These are phyloP conservation scores for Stenocarpella maydis DNA, from an alignment of 2,329 filamentous ascomycete genomes.

Conservation along the genomic window DNA sequence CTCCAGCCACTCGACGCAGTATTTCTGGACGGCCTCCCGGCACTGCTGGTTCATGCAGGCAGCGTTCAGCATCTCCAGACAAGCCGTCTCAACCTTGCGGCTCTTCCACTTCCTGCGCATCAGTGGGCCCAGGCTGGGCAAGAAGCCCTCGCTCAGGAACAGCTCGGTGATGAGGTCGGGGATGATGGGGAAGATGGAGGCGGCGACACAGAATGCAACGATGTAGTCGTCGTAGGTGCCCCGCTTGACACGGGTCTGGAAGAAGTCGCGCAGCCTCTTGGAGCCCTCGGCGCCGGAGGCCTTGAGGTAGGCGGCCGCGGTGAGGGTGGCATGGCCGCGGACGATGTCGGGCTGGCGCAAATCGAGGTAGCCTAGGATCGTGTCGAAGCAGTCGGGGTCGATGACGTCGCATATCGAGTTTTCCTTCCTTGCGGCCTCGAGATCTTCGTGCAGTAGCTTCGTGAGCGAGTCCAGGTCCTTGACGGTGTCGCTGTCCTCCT, in stretches of 20 bases:
- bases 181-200: slow-evolving; percentile 85
- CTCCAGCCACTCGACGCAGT: slow-evolving; percentile 88
- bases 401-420: slow-evolving; percentile 67
- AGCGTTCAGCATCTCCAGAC: slow-evolving; percentile 88
- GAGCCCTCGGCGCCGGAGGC: slow-evolving; percentile 76
- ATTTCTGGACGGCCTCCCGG: slow-evolving; percentile 82
- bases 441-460: slow-evolving; percentile 66
- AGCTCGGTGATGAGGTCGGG: slow-evolving; percentile 77
- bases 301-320: slow-evolving; percentile 84
- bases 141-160: slow-evolving; percentile 89
- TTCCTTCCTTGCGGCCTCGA: slow-evolving; percentile 52
- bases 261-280: slow-evolving; percentile 75
- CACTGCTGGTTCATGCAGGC: slow-evolving; percentile 87
- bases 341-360: slow-evolving; percentile 78
- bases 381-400: slow-evolving; percentile 80
- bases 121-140: slow-evolving; percentile 77
- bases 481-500: slow-evolving; percentile 79
- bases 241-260: slow-evolving; percentile 74
- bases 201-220: slow-evolving; percentile 90
- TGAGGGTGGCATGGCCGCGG: slow-evolving; percentile 82
- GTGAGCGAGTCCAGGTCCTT: slow-evolving; percentile 66
- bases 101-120: slow-evolving; percentile 85
- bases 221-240: slow-evolving; percentile 89
- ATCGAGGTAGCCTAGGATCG: slow-evolving; percentile 86
- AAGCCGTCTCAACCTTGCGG: slow-evolving; percentile 83